Conservation (phyloP, 495 filamentous ascomycete genomes). For the Lepidopterella palustris region DNA sequence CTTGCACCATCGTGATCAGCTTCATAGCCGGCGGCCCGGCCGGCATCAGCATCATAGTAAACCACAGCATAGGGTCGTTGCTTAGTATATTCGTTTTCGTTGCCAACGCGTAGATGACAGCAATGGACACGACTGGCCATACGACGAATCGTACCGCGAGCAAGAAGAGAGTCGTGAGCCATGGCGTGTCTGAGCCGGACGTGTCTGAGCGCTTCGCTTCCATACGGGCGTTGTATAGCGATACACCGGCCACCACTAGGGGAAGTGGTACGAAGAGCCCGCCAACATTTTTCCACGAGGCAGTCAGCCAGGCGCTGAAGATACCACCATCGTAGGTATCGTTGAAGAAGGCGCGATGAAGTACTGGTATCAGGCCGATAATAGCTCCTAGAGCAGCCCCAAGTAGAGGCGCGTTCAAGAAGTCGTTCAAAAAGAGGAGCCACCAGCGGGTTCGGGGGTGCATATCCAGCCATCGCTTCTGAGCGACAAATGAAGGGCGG, state of each 20-base stretch:
- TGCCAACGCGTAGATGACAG: constrained; percentile 51
- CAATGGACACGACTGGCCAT: constrained; percentile 55
- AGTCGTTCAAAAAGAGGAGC: constrained; percentile 44
- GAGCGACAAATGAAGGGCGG: constrained; percentile 12
- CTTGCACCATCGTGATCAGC: constrained; percentile 57
- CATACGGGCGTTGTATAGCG: constrained; percentile 47
- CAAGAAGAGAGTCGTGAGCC: constrained; percentile 46
- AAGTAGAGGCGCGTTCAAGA: constrained; percentile 56
- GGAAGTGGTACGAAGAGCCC: constrained; percentile 61
- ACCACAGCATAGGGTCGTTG: constrained; percentile 66
- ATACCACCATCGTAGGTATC: constrained; percentile 54
- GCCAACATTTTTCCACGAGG: constrained; percentile 55
- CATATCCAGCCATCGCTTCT: constrained; percentile 34
- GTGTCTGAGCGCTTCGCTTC: constrained; percentile 21
- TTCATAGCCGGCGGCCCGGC: constrained; percentile 64
- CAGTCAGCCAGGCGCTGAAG: constrained; percentile 61
- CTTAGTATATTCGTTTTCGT: constrained; percentile 46
- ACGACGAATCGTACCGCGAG: constrained; percentile 53
- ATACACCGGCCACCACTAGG: constrained; percentile 59
- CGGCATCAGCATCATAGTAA: constrained; percentile 67
- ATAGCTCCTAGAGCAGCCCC: constrained; percentile 54
- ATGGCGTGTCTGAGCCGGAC: constrained; percentile 37
- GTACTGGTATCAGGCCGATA: constrained; percentile 51
- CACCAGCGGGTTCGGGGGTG: constrained; percentile 32
- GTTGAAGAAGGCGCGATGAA: constrained; percentile 60